These are phyloP conservation scores for Gastrolobium villosum DNA, from an alignment of 306 rosid genomes.

Conservation along the genomic window DNA sequence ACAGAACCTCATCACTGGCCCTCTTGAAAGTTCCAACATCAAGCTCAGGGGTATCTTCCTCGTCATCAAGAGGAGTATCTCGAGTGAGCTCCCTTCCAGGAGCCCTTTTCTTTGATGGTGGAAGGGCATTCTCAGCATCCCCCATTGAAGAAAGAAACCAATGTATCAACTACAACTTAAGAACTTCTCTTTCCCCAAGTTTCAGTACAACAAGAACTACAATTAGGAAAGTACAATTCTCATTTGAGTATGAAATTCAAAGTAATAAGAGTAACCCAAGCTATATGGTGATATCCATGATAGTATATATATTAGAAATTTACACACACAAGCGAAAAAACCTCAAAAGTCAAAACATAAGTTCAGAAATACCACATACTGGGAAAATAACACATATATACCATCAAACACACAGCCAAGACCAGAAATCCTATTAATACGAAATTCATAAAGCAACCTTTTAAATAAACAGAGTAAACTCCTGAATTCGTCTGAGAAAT, in stretches of 20 bases:
- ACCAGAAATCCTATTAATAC: background rate
- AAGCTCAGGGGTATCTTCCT: conserved; percentile 70
- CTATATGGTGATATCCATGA: background rate
- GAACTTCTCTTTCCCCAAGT: conserved; percentile 19
- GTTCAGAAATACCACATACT: background rate
- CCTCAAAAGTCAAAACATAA: background rate
- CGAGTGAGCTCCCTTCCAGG: conserved; percentile 89
- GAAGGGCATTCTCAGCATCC: conserved; percentile 75
- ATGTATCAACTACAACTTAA: conserved; percentile 23
- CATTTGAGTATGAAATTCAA: conserved; percentile 3
- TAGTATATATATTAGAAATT: background rate
- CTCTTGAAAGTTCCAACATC: conserved; percentile 88
- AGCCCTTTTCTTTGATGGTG: conserved; percentile 88
- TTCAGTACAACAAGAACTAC: conserved; percentile 53
- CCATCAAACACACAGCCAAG: background rate
- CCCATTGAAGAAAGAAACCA: conserved; percentile 65
- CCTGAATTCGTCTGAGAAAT: background rate
- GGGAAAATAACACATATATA: background rate
- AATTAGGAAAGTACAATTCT: conserved; percentile 37
- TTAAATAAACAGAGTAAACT: background rate
- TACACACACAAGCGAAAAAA: background rate
- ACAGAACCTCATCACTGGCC: conserved; percentile 92
- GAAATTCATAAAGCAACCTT: background rate
- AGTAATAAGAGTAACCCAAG: background rate
- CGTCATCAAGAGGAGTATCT: conserved; percentile 88